Conservation (phyloP, 257 asterid species). For the Fraxinus cuspidata region DNA sequence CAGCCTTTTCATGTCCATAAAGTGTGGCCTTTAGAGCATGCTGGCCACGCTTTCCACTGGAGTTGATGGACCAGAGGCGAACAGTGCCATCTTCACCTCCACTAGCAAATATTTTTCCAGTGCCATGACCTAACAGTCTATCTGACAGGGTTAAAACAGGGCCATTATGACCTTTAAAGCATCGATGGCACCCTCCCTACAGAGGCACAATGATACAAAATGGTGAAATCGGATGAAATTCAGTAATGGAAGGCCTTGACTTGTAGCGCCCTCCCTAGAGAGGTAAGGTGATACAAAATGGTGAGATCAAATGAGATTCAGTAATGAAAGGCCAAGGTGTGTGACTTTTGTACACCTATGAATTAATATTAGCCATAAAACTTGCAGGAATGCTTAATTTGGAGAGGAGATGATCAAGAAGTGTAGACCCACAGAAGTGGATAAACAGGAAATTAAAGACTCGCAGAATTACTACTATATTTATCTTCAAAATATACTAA, state of each 20-base stretch:
- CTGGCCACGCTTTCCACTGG: constrained; percentile 71
- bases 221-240: not conserved
- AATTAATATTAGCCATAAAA: not conserved
- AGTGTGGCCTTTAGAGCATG: constrained; percentile 71
- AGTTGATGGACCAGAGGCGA: constrained; percentile 78
- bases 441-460: not conserved
- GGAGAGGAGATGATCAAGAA: not conserved
- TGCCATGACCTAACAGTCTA: constrained; percentile 59
- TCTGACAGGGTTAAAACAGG: constrained; percentile 74
- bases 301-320: not conserved
- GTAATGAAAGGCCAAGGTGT: not conserved
- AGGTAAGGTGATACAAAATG: constrained; percentile 14
- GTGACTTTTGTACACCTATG: constrained; percentile 6
- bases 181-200: constrained; percentile 64
- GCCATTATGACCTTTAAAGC: constrained; percentile 73
- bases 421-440: not conserved
- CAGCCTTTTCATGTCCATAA: constrained; percentile 79
- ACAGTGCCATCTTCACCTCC: constrained; percentile 87
- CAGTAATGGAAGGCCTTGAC: not conserved
- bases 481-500: constrained; percentile 23
- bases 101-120: constrained; percentile 64
- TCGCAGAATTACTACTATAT: not conserved
- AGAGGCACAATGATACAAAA: constrained; percentile 18
- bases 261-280: constrained; percentile 53
- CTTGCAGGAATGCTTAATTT: not conserved